Percentiles rank a stretch among this genome's conserved stretches.
phyloP scores from a whole-genome alignment of 441 rosid species.

The Populus hybrid region DNA sequence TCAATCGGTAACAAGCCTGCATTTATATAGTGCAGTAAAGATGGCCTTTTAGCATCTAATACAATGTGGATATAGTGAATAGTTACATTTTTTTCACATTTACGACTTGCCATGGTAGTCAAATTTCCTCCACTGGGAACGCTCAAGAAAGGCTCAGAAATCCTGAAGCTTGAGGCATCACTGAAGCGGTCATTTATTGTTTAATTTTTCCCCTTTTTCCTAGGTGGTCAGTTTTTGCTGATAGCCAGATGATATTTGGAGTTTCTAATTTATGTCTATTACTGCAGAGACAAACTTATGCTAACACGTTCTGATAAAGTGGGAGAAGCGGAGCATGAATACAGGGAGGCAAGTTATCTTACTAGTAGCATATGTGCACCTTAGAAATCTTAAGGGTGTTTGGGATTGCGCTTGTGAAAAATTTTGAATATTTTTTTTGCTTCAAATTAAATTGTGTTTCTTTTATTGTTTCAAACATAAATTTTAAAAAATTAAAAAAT shows the following conservation, averaged over 20 bases:
- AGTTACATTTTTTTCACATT: not conserved
- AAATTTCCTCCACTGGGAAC: not conserved
- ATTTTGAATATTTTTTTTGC: too few relatives aligned
- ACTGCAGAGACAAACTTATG: slow-evolving; percentile 85
- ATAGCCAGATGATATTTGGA: not conserved
- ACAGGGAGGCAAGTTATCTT: slow-evolving; percentile 55
- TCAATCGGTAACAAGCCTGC: not conserved
- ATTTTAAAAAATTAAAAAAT: too few relatives aligned
- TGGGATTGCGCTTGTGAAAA: too few relatives aligned
- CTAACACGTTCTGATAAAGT: slow-evolving; percentile 84
- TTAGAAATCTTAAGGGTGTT: not conserved
- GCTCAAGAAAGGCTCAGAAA: not conserved
- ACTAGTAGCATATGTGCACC: not conserved
- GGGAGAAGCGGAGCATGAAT: slow-evolving; percentile 87
- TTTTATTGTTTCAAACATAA: too few relatives aligned
- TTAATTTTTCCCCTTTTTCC: not conserved
- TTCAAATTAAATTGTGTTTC: too few relatives aligned
- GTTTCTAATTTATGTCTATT: not conserved
- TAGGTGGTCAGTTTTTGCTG: not conserved
- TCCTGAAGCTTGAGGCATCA: not conserved
- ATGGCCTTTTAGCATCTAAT: not conserved
- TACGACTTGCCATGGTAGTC: not conserved
- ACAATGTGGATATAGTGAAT: not conserved
- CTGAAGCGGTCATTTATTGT: not conserved
- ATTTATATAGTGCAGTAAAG: not conserved